Evolutionary conservation across 106 monocot genomes (phyloP).

Genomic region (Dactylorhiza incarnata): DNA sequence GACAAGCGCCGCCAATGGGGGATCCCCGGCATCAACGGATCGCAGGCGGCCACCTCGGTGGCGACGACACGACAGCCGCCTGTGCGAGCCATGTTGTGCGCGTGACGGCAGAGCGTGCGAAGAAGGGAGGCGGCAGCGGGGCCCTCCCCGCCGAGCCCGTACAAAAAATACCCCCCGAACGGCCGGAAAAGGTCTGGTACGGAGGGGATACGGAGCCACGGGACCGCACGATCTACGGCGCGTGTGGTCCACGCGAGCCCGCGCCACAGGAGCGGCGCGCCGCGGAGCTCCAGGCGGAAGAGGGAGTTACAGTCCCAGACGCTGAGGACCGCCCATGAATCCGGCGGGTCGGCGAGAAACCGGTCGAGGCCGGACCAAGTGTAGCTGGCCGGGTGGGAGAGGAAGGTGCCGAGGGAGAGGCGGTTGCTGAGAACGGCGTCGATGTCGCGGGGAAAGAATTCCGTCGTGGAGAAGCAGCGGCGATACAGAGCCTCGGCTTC

Average conservation of each 20-base stretch:
- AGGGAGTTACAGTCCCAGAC: constrained; percentile 21
- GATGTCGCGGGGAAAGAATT: constrained; percentile 32
- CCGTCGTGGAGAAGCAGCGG: constrained; percentile 9
- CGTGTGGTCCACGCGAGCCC: constrained; percentile 13
- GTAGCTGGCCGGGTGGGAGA: constrained; percentile 6
- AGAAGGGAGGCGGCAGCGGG: constrained; percentile 17
- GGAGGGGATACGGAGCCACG: constrained; percentile 24
- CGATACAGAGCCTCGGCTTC: constrained; percentile 19
- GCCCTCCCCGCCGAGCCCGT: constrained; percentile 23
- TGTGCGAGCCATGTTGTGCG: constrained; percentile 41
- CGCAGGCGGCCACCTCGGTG: constrained; percentile 37
- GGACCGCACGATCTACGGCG: constrained; percentile 14
- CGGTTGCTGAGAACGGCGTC: constrained; percentile 18
- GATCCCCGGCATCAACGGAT: constrained; percentile 30
- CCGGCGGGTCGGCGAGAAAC: constrained; percentile 15
- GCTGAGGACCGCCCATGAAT: constrained; percentile 26
- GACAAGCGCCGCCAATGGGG: constrained; percentile 45
- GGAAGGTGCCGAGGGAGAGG: constrained; percentile 35
- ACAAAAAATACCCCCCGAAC: constrained; percentile 20
- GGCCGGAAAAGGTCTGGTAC: constrained; percentile 21
- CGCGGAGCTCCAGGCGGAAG: constrained; percentile 22
- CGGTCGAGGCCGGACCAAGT: background rate
- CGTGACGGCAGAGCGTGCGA: constrained; percentile 32
- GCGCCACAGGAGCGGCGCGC: constrained; percentile 7
- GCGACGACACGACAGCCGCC: constrained; percentile 34